Evolutionary conservation across 805 yeast genomes (phyloP), one percentile per base, ranked within the genome.

Genomic region (Hanseniaspora guilliermondii): DNA sequence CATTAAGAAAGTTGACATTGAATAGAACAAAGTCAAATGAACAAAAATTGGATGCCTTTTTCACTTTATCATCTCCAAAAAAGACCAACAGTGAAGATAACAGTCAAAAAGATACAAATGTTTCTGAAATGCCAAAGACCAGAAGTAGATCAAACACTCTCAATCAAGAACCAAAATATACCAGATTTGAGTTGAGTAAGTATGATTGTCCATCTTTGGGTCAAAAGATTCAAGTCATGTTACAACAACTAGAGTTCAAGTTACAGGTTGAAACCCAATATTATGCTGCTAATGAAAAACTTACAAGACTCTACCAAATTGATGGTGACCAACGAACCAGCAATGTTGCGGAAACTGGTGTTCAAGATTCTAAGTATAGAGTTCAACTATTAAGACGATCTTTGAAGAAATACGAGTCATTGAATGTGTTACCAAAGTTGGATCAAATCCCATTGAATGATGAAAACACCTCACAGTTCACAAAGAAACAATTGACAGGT

Each of bases 161-260:
- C 21, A 65, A 67, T 1, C 61, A 62, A 30, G 73, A 69, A 44
- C 62, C 65, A 24, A 62, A 61, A 4, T 85, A 76, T 63, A 78
- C 91, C 0, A 75, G 85, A 21, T 71, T 85, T 60, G 98, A 93
- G 66, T 73, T 93, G 55, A 76, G 87, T 65, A 88, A 88, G 62
- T 88, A 87, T 64, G 97, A 93, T 62, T 86, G 96, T 61, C 96
- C 97, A 0, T 86, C 95, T 0, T 72, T 93, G 60, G 96, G 97
- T 11, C 96, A 93, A 62, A 79, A 93, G 58, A 93, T 93, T 63
- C 96, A 87, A 68, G 82, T 86, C 62, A 89, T 93, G 97, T 76
- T 91, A 54, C 97, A 89, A 69, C 95, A 88, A 68, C 74, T 93
- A 57, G 96, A 89, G 65, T 88, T 91, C 68, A 93, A 93, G 68